Evolutionary conservation across 2,329 filamentous ascomycete genomes (phyloP).

Genomic region (Penicillium brevicompactum): DNA sequence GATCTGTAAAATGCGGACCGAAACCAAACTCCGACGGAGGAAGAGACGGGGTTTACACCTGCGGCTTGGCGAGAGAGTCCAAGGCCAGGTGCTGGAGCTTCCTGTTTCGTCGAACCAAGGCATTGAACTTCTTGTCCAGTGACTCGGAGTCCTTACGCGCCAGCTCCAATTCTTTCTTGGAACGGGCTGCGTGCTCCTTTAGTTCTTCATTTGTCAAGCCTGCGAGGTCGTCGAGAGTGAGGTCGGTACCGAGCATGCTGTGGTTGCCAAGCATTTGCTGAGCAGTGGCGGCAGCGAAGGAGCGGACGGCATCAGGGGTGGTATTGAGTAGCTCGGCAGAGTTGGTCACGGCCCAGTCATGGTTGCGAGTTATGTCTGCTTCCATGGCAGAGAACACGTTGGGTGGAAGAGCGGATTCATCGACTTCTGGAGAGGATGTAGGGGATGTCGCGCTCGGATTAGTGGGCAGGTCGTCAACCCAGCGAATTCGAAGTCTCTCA

Average conservation of each 20-base stretch:
- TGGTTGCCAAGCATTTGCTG: conserved; percentile 41
- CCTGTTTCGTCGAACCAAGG: conserved; percentile 45
- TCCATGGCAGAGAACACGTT: conserved; percentile 45
- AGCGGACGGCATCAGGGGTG: conserved; percentile 38
- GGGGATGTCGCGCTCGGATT: conserved; percentile 30
- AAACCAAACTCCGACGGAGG: not conserved
- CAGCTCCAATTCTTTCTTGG: conserved; percentile 67
- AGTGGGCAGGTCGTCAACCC: conserved; percentile 42
- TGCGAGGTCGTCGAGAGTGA: conserved; percentile 43
- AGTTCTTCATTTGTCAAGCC: conserved; percentile 46
- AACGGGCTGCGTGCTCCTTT: conserved; percentile 40
- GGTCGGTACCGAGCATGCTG: conserved; percentile 32
- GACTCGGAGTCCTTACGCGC: conserved; percentile 68
- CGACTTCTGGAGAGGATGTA: conserved; percentile 20
- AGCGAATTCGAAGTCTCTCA: conserved; percentile 49
- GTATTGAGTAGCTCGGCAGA: conserved; percentile 38
- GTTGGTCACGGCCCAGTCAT: conserved; percentile 41
- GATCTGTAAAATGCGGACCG: not conserved
- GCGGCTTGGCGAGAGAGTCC: conserved; percentile 21
- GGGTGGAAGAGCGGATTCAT: conserved; percentile 32
- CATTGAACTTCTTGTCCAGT: conserved; percentile 47
- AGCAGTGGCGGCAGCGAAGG: conserved; percentile 38
- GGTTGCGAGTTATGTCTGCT: conserved; percentile 40
- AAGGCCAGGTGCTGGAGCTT: conserved; percentile 47
- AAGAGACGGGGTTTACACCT: not conserved